A percentile compares a stretch with the other conserved stretches of the same genome.
These are phyloP conservation scores for Lunularia cruciata DNA, from an alignment of 225 moss, liverwort and hornwort species.

Conservation along the genomic window DNA sequence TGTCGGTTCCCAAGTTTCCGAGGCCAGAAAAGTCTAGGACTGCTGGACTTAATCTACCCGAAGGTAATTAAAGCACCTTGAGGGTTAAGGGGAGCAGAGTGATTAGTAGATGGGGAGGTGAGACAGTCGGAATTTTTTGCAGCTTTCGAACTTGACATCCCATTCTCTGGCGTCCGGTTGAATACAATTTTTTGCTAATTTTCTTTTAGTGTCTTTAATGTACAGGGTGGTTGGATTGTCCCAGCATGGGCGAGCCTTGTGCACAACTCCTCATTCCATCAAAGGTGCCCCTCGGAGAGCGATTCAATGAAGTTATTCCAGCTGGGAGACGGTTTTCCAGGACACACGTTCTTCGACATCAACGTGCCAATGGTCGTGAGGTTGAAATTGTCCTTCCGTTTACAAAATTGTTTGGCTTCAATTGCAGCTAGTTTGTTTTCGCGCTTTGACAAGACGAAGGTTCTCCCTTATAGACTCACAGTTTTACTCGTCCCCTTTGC, in stretches of 20 bases:
- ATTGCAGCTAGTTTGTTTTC: no score
- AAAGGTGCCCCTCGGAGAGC: conserved; percentile 90
- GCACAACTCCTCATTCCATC: conserved; percentile 68
- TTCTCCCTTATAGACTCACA: no score
- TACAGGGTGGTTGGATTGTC: conserved; percentile 95
- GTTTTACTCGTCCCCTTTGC: no score
- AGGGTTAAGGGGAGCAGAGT: neutral
- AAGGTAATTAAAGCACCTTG: conserved; percentile 24
- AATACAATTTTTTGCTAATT: conserved; percentile 29
- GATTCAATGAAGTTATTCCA: conserved; percentile 80
- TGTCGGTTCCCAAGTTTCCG: conserved; percentile 28
- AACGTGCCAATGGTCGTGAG: conserved; percentile 72
- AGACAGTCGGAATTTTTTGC: neutral
- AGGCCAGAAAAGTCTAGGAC: conserved; percentile 35
- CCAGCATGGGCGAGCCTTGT: conserved; percentile 78
- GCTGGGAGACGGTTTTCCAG: conserved; percentile 83
- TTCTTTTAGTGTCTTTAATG: conserved; percentile 2
- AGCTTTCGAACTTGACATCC: neutral
- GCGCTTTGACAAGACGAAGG: no score
- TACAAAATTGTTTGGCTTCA: no score
- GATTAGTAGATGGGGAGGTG: neutral
- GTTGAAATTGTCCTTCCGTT: conserved; percentile 46
- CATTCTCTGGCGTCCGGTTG: conserved; percentile 37
- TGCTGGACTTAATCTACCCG: conserved; percentile 33
- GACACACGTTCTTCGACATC: conserved; percentile 70